A percentile compares a stretch with the other conserved stretches of the same genome.
Evolutionary conservation across 179 eudicot species (phyloP).

Genomic region (Gypsophila paniculata): DNA sequence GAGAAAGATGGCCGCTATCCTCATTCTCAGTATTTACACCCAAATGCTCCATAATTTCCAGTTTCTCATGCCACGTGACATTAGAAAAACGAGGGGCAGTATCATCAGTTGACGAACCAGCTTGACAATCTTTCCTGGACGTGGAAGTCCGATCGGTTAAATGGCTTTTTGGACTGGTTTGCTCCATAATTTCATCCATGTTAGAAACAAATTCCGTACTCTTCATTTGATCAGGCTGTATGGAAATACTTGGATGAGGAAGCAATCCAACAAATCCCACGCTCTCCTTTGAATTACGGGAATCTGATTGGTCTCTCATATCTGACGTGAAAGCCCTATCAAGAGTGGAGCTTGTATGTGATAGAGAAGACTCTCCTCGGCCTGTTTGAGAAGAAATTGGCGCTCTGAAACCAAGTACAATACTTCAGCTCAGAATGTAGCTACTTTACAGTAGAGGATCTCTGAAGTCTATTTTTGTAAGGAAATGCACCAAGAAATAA

Average conservation of each 20-base stretch:
- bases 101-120: conserved; percentile 31
- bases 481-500: background rate
- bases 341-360: conserved; percentile 49
- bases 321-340: conserved; percentile 51
- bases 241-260: conserved; percentile 44
- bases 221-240: conserved; percentile 36
- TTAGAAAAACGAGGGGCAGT: conserved; percentile 38
- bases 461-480: background rate
- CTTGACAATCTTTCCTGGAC: conserved; percentile 25
- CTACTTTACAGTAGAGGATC: background rate
- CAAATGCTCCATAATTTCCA: conserved; percentile 46
- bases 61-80: conserved; percentile 75
- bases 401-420: conserved; percentile 35
- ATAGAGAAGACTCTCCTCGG: conserved; percentile 40
- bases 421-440: background rate
- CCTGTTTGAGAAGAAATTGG: conserved; percentile 42
- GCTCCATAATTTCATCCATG: conserved; percentile 26
- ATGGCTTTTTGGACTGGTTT: conserved; percentile 32
- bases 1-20: conserved; percentile 28
- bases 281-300: conserved; percentile 49
- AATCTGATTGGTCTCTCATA: conserved; percentile 41
- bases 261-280: conserved; percentile 51
- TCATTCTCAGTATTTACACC: conserved; percentile 24
- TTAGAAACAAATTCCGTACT: conserved; percentile 35
- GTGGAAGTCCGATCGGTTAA: conserved; percentile 34